Conservation (phyloP, 306 rosid species). For the Neltuma alba region DNA sequence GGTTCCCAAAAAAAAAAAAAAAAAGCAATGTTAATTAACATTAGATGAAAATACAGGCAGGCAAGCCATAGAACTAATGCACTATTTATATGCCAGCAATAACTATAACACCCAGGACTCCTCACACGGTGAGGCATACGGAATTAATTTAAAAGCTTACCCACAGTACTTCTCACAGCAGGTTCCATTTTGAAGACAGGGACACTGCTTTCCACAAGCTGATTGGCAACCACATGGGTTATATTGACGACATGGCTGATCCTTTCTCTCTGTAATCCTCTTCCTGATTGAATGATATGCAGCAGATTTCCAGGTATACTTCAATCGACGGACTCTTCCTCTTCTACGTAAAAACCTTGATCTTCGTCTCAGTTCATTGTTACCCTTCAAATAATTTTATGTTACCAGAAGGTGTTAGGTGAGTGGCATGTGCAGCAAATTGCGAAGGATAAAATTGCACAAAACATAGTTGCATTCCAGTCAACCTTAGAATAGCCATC, state of each 20-base stretch:
- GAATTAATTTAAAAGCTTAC: conserved; percentile 42
- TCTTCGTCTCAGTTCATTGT: conserved; percentile 88
- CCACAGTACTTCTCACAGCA: conserved; percentile 97
- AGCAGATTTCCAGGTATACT: conserved; percentile 73
- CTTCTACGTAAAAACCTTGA: conserved; percentile 93
- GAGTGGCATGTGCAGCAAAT: conserved; percentile 21
- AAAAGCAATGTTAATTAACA: background rate
- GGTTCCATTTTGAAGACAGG: conserved; percentile 63
- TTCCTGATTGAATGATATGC: conserved; percentile 73
- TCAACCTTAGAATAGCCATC: conserved; percentile 93
- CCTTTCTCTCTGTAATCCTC: conserved; percentile 62
- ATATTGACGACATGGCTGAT: conserved; percentile 57
- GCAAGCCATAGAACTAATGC: background rate
- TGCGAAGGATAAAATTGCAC: conserved; percentile 4
- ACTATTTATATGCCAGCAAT: background rate
- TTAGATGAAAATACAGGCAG: background rate
- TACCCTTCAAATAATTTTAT: conserved; percentile 69
- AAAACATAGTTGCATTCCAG: conserved; percentile 39
- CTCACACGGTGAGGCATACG: background rate
- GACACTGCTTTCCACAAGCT: conserved; percentile 77
- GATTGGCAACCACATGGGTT: conserved; percentile 79
- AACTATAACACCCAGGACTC: background rate
- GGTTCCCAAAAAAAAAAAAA: background rate
- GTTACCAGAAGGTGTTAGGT: conserved; percentile 38
- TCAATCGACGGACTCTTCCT: conserved; percentile 96